Base-by-base conservation (phyloP, 768 basidiomycete genomes). In the Kwoniella mangroviensis region DNA sequence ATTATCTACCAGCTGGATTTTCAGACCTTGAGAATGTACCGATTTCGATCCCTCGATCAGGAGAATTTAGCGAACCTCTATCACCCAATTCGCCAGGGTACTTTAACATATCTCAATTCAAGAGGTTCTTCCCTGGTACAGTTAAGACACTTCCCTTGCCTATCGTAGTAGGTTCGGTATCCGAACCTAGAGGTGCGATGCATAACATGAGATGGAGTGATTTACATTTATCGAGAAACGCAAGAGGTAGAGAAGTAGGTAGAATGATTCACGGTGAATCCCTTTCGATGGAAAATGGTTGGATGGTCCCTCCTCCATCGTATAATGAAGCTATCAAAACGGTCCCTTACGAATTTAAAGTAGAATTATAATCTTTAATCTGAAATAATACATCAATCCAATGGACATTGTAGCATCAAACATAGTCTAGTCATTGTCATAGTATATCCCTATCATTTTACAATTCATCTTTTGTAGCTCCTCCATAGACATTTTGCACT, bases 251-350 rank as follows among this genome's bases (percentile, higher is more conserved):
- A n/a, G 77, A 80, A 62, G 56, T 70, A 6, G 79, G 76, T 3
- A 55, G 77, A 19, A 72, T 81, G 71, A 70, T 81, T 56, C 60
- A 75, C 42, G 79, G 79, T 15, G 77, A 77, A 66, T 60, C 65
- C 0, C 49, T 71, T 6, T 70, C 66, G 22, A 70, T 67, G 63
- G 80, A 81, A 61, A 69, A 79, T 64, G 80, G 78, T 5, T 81
- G 80, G 80, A 71, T 78, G 28, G 45, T 76, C 3, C 73, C 80
- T 26, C 80, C 80, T 7, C 80, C 80, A n/a, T 55, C 63, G 24
- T 81, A 81, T 63, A 42, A 53, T 1, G 80, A 79, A 26, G 78
- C 79, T 55, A 53, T 76, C 49, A 60, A 65, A 28, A 45, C 42
- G 1, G 77, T 65, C 34, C 79, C 79, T 2, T 80, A 80, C 59